Evolutionary conservation across 1,284 basidiomycete genomes (phyloP).

Genomic region (Puccinia brachypodii): DNA sequence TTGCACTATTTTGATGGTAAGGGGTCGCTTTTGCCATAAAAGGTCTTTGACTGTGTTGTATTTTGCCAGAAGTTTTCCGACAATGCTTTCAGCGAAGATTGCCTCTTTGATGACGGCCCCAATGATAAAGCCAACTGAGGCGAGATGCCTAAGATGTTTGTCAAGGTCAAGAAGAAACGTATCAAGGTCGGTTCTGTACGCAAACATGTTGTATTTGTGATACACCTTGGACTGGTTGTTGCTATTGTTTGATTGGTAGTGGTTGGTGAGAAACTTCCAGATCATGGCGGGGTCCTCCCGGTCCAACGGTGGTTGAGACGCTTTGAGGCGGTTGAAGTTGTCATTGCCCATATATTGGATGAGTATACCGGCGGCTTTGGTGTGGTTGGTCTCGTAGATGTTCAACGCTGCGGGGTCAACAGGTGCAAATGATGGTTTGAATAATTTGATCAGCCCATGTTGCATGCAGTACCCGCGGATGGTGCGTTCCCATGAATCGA

Average conservation of each 20-base stretch:
- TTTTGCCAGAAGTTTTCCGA: not conserved
- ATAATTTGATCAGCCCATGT: not conserved
- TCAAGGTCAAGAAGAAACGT: not conserved
- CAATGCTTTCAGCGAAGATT: not conserved
- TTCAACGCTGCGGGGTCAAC: not conserved
- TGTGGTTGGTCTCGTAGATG: not conserved
- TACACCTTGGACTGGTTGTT: not conserved
- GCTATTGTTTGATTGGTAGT: not conserved
- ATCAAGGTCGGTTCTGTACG: not conserved
- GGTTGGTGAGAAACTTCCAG: not conserved
- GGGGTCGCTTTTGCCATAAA: not conserved
- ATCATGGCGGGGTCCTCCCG: not conserved
- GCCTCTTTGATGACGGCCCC: not conserved
- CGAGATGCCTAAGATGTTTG: not conserved
- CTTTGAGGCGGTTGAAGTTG: not conserved
- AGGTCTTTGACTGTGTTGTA: not conserved
- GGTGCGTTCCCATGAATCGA: not conserved
- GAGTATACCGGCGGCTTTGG: slow-evolving; percentile 1
- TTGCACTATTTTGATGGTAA: not conserved
- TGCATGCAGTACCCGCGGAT: slow-evolving; percentile 1
- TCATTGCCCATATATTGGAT: not conserved
- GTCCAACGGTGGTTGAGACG: not conserved
- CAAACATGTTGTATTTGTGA: not conserved
- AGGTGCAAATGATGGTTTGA: not conserved
- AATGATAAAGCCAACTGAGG: not conserved